phyloP scores from a whole-genome alignment of 306 rosid genomes.

The Fagus sylvatica region DNA sequence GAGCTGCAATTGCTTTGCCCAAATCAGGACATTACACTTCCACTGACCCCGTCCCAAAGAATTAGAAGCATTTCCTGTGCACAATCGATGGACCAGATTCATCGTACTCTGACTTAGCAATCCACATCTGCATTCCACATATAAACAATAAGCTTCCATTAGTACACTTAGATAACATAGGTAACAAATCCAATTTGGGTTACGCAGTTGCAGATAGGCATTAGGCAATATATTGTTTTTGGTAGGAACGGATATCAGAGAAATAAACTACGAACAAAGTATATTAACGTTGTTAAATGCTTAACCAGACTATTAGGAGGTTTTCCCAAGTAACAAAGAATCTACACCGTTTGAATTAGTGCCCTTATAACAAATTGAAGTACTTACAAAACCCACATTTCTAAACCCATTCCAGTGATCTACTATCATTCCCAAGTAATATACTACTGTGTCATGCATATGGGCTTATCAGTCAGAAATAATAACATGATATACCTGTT shows the following conservation, averaged over 20 bases:
- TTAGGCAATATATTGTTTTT: no score
- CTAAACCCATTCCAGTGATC: no score
- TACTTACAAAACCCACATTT: no score
- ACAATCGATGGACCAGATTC: constrained; percentile 91
- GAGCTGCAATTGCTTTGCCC: constrained; percentile 33
- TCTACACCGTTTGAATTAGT: no score
- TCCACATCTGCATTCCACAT: constrained; percentile 76
- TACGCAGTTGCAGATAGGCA: no score
- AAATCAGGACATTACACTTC: constrained; percentile 22
- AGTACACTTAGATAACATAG: neutral
- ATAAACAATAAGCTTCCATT: constrained; percentile 8
- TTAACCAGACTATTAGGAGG: no score
- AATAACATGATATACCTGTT: constrained; percentile 54
- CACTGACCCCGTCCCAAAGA: constrained; percentile 21
- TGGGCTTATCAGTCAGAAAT: neutral
- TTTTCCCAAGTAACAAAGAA: no score
- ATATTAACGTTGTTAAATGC: neutral
- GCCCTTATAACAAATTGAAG: no score
- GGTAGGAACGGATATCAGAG: no score
- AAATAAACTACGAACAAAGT: neutral
- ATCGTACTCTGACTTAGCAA: constrained; percentile 87
- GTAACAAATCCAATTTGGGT: no score
- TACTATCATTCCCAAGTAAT: no score
- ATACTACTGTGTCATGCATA: neutral
- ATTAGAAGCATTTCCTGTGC: constrained; percentile 89